Evolutionary conservation across 768 basidiomycete genomes (phyloP).

Genomic region (Hypsizygus marmoreus): DNA sequence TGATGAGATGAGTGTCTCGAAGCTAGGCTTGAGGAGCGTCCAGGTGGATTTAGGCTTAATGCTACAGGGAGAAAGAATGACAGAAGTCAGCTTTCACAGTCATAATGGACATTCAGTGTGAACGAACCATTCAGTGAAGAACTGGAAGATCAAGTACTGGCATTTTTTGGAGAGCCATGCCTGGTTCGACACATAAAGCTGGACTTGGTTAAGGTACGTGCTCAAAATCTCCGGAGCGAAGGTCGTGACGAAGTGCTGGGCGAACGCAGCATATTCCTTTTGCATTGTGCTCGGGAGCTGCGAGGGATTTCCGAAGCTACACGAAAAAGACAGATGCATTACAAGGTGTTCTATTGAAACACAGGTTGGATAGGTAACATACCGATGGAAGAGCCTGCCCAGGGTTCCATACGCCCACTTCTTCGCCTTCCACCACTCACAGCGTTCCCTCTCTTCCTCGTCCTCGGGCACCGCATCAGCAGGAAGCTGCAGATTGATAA

Average conservation of each 20-base stretch:
- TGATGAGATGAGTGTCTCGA: slow-evolving; percentile 71
- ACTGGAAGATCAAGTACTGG: slow-evolving; percentile 81
- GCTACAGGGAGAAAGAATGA: slow-evolving; percentile 41
- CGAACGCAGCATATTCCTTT: slow-evolving; percentile 68
- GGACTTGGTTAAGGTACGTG: slow-evolving; percentile 71
- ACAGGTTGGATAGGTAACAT: background rate
- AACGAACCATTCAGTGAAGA: slow-evolving; percentile 84
- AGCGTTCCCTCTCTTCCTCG: slow-evolving; percentile 73
- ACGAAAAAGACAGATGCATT: background rate
- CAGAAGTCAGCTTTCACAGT: too few species aligned
- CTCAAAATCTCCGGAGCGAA: slow-evolving; percentile 90
- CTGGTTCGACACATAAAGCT: slow-evolving; percentile 72
- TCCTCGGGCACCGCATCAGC: slow-evolving; percentile 66
- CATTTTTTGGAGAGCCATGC: slow-evolving; percentile 83
- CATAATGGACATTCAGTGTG: background rate
- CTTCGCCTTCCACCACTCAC: slow-evolving; percentile 90
- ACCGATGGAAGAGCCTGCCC: slow-evolving; percentile 79
- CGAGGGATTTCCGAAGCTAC: slow-evolving; percentile 82
- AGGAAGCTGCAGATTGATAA: slow-evolving; percentile 74
- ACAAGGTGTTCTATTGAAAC: background rate
- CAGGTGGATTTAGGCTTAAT: slow-evolving; percentile 94
- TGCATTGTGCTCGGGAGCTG: slow-evolving; percentile 78
- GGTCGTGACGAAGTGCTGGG: slow-evolving; percentile 71
- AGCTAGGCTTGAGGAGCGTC: slow-evolving; percentile 83
- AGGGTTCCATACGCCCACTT: slow-evolving; percentile 91